Percentiles rank a stretch among this genome's conserved stretches.
Conservation (phyloP, 306 rosid genomes). For the Acacia melanoxylon region DNA sequence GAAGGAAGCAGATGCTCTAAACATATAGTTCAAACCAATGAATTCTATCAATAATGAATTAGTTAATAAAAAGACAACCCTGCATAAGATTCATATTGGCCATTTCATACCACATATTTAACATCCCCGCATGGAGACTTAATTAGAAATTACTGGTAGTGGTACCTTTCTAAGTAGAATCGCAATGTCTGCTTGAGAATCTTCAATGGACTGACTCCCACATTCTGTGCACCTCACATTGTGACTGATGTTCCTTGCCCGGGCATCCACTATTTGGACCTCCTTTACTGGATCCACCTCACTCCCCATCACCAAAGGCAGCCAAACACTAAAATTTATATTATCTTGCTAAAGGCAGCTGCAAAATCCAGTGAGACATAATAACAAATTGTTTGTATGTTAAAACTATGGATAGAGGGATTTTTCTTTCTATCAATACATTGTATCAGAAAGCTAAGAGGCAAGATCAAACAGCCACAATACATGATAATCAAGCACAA, state of each 20-base stretch:
- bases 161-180: slow-evolving; percentile 89
- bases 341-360: slow-evolving; percentile 19
- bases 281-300: slow-evolving; percentile 66
- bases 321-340: not conserved
- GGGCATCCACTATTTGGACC: slow-evolving; percentile 61
- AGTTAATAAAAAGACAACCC: not conserved
- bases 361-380: slow-evolving; percentile 13
- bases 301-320: slow-evolving; percentile 56
- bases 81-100: slow-evolving; percentile 2
- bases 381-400: not conserved
- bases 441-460: slow-evolving; percentile 50
- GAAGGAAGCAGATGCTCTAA: slow-evolving; percentile 8
- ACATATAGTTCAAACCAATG: slow-evolving; percentile 12
- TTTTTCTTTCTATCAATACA: slow-evolving; percentile 26
- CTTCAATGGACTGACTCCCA: slow-evolving; percentile 98
- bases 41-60: not conserved
- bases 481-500: not conserved
- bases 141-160: slow-evolving; percentile 1
- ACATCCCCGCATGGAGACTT: not conserved
- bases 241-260: slow-evolving; percentile 89
- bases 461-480: slow-evolving; percentile 2
- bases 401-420: not conserved
- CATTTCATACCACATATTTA: not conserved
- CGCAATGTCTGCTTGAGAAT: slow-evolving; percentile 95
- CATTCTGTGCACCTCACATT: slow-evolving; percentile 95